Conservation (phyloP, 257 asterid genomes). For the Solanum piurae region DNA sequence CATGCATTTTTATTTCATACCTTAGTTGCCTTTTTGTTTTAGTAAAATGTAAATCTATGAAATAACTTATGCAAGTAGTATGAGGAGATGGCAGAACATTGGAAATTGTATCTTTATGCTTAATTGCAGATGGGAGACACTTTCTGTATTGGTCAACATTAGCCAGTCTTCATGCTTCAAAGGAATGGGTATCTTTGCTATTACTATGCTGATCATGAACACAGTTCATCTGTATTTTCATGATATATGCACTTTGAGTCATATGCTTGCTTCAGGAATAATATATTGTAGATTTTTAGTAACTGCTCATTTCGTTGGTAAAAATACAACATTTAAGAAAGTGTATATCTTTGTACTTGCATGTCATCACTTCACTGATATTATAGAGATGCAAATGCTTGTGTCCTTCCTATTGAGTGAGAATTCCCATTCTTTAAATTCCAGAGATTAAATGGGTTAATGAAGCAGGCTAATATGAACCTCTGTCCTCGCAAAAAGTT, state of each 20-base stretch:
- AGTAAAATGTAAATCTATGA: neutral
- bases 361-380: neutral
- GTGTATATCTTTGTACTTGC: neutral
- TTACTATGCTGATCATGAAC: neutral
- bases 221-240: neutral
- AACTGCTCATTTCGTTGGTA: neutral
- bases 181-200: neutral
- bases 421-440: neutral
- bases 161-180: neutral
- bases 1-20: neutral
- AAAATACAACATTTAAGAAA: neutral
- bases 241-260: neutral
- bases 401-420: neutral
- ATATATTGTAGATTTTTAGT: neutral
- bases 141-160: neutral
- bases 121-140: neutral
- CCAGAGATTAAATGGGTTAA: neutral
- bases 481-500: neutral
- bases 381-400: neutral
- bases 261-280: neutral
- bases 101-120: neutral
- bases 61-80: neutral
- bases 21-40: neutral
- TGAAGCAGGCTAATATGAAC: neutral
- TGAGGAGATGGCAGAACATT: neutral